A percentile compares a stretch with the other conserved stretches of the same genome.
Conservation (phyloP, 345 rosid genomes). For the Euphorbia peplus region DNA sequence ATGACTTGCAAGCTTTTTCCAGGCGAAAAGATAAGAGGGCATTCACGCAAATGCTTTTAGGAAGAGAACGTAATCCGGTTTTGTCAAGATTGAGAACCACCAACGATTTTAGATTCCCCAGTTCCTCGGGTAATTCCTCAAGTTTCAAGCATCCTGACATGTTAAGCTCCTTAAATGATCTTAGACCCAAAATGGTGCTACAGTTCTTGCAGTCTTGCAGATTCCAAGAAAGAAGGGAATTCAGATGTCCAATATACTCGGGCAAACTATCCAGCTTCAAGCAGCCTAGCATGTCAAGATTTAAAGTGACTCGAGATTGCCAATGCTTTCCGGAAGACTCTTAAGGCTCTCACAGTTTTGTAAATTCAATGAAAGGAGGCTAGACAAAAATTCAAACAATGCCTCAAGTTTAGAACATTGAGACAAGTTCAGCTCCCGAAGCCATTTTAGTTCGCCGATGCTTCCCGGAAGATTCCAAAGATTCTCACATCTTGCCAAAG, state of each 20-base stretch:
- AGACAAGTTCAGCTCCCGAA: background rate
- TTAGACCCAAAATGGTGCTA: background rate
- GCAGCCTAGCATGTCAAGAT: constrained; percentile 13
- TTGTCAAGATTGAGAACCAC: background rate
- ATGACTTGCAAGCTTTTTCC: background rate
- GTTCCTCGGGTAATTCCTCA: background rate
- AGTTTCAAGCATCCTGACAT: background rate
- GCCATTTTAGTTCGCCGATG: background rate
- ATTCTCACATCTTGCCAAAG: background rate
- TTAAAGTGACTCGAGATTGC: constrained; percentile 7
- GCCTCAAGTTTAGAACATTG: background rate
- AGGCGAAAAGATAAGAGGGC: constrained; percentile 7
- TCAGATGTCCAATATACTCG: background rate
- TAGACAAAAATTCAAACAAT: background rate
- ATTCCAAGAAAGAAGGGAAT: background rate
- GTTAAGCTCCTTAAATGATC: background rate
- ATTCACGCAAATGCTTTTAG: background rate
- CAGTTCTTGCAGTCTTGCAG: background rate
- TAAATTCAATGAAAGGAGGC: constrained; percentile 5
- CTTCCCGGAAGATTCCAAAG: constrained; percentile 5
- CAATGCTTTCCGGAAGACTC: constrained; percentile 9
- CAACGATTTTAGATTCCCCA: constrained; percentile 6
- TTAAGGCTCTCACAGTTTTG: constrained; percentile 10
- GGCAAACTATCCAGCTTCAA: background rate
- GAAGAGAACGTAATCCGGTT: background rate